A percentile compares a stretch with the other conserved stretches of the same genome.
phyloP scores from a whole-genome alignment of 345 rosid species.

The Eucalyptus cloeziana region DNA sequence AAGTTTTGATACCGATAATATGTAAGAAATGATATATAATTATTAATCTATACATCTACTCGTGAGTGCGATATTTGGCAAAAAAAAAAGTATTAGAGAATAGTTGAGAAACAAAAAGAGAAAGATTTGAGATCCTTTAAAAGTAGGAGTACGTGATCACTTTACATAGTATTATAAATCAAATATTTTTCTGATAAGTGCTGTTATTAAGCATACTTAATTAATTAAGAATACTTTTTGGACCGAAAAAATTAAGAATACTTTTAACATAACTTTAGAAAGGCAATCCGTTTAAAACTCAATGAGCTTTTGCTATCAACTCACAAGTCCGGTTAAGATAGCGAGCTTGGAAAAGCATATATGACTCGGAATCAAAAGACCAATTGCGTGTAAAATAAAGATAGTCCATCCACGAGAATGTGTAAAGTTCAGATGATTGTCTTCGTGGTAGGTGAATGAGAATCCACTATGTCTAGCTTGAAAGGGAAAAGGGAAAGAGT shows the following conservation, averaged over 20 bases:
- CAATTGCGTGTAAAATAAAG: not conserved
- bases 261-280: too few species aligned
- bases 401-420: not conserved
- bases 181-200: too few species aligned
- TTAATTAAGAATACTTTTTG: too few species aligned
- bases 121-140: not conserved
- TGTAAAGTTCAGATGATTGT: not conserved
- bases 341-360: not conserved
- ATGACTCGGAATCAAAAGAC: not conserved
- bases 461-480: not conserved
- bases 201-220: too few species aligned
- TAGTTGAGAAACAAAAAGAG: not conserved
- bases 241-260: too few species aligned
- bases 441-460: not conserved
- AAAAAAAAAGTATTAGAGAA: not conserved
- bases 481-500: not conserved
- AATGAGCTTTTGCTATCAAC: not conserved
- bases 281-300: not conserved
- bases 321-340: not conserved
- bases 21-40: too few species aligned
- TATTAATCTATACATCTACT: not conserved
- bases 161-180: too few species aligned
- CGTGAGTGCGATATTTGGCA: not conserved
- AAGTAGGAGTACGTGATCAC: not conserved
- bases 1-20: accelerated